phyloP scores from a whole-genome alignment of 75 land plant species.

The Pinus taeda region DNA sequence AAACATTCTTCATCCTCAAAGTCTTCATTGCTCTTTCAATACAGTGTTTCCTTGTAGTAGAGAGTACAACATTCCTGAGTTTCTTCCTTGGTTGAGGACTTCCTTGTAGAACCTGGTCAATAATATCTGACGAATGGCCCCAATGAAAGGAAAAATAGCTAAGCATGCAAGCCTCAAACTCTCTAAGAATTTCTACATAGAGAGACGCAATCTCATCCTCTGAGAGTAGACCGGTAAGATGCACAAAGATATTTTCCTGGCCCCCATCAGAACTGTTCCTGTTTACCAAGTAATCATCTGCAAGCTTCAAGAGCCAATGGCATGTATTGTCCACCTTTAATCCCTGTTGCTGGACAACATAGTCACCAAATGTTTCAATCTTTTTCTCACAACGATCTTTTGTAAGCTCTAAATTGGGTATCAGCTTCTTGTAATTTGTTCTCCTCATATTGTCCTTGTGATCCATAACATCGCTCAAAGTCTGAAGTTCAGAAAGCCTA shows the following conservation, averaged over 20 bases:
- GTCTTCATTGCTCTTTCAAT: conserved; percentile 57
- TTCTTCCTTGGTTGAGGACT: conserved; percentile 35
- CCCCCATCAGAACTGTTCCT: conserved; percentile 14
- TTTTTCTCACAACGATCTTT: background rate
- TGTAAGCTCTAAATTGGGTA: conserved; percentile 6
- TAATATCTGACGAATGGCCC: conserved; percentile 17
- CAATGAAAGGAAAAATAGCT: conserved; percentile 43
- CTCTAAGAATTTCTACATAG: conserved; percentile 11
- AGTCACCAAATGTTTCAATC: conserved; percentile 8
- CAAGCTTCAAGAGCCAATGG: conserved; percentile 21
- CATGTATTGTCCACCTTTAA: conserved; percentile 6
- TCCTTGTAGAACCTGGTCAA: conserved; percentile 34
- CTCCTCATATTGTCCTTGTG: background rate
- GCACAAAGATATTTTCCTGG: conserved; percentile 13
- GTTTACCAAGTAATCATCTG: conserved; percentile 33
- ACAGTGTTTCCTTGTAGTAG: conserved; percentile 78
- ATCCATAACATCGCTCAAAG: background rate
- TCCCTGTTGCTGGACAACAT: conserved; percentile 21
- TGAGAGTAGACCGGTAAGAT: conserved; percentile 6
- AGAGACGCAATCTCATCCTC: conserved; percentile 3
- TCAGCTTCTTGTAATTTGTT: background rate
- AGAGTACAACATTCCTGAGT: conserved; percentile 45
- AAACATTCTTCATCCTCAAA: conserved; percentile 58
- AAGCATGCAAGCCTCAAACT: conserved; percentile 35
- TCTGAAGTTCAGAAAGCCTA: background rate